Evolutionary conservation across 768 basidiomycete species (phyloP), one percentile per base, ranked within the genome.

Genomic region (Cantharellus cinnabarinus): DNA sequence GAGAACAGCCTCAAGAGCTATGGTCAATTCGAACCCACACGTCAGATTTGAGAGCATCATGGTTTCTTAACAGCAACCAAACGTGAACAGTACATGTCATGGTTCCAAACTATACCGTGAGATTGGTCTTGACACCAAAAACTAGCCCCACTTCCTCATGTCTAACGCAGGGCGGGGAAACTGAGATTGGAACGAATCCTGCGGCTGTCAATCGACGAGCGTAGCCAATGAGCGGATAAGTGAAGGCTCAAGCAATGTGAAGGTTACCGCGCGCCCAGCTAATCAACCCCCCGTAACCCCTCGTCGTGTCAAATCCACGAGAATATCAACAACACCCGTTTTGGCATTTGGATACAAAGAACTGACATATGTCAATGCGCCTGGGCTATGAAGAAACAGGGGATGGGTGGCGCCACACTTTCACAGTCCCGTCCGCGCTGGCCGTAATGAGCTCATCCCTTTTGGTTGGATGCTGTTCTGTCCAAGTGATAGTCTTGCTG

Each of bases 381-480:
- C n/a, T 38, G 10, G 53, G 10, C 34, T 60, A 60, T 15, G 40
- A 61, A 29, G 20, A 29, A 29, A 29, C 20, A 29, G 20, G 2
- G 34, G 56, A 37, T 57, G 56, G 38, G 5, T 5, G 15, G 39
- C 38, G 38, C 93, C 93, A 97, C 14, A 97, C 80, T 69, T 91
- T 94, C 59, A 85, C 84, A 4, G 82, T 84, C 15, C 93, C 91
- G 68, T 97, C 93, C 20, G 86, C 84, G 65, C 89, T 88, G 1
- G 89, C 82, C 2, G 90, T 93, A 50, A 91, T 70, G 77, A 95
- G 78, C 68, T 95, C 89, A 15, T 79, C 79, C 3, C 79, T 75
- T 59, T 89, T 83, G 29, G 73, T 77, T 4, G 89, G 90, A 70
- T 93, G 87, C 64, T 89, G 80, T 70, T 93, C 89, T 2, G 87